A percentile compares a stretch with the other conserved stretches of the same genome.
Conservation (phyloP, 2,329 filamentous ascomycete genomes). For the Aspergillus costaricaensis region DNA sequence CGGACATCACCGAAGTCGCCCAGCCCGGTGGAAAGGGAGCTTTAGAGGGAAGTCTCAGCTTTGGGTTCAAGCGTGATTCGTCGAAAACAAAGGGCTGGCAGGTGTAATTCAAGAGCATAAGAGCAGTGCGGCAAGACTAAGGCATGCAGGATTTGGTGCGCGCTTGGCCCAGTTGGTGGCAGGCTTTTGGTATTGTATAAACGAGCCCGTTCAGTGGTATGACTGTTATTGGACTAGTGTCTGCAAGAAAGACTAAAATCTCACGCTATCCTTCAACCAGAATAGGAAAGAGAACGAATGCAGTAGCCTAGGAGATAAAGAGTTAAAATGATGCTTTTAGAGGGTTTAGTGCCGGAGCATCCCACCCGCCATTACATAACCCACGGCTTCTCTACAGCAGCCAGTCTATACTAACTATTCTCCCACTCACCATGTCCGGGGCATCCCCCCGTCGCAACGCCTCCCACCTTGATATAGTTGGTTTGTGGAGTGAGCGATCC, state of each 20-base stretch:
- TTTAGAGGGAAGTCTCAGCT: conserved; percentile 30
- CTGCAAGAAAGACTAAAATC: neutral
- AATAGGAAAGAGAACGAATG: too few relatives aligned
- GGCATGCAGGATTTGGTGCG: neutral
- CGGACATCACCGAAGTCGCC: conserved; percentile 18
- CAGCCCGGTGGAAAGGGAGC: conserved; percentile 34
- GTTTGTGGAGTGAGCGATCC: neutral
- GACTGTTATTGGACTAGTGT: neutral
- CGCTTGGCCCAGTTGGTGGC: neutral
- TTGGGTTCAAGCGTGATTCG: conserved; percentile 42
- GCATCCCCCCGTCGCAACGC: neutral
- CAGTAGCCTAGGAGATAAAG: too few relatives aligned
- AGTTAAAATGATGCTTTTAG: too few relatives aligned
- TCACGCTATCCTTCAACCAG: neutral
- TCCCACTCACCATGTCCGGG: neutral
- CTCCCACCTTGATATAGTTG: neutral
- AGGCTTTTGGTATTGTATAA: neutral
- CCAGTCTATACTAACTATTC: neutral
- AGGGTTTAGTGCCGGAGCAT: too few relatives aligned
- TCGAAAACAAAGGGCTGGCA: conserved; percentile 41
- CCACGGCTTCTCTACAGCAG: too few relatives aligned
- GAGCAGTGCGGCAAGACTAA: neutral
- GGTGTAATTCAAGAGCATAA: conserved; percentile 6
- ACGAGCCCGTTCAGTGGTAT: neutral
- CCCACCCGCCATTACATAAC: too few relatives aligned